Base-by-base conservation (phyloP, 164 flowering plant species). In the Vitis cinerea region DNA sequence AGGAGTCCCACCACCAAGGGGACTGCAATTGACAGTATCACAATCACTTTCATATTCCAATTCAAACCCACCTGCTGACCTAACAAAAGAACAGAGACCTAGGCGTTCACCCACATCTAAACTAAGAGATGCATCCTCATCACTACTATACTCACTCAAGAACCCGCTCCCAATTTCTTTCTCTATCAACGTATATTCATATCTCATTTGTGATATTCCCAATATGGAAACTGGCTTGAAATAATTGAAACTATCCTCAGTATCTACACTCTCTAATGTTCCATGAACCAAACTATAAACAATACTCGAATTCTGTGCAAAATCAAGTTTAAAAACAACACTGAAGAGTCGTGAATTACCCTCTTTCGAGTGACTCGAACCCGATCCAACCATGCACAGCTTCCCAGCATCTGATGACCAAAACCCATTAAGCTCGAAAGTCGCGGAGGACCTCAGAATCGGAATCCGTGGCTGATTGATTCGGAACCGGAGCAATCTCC, bases 371-470 rank as follows among this genome's bases (percentile, higher is more conserved):
- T 8, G 6, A 13, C 19, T 47, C 9, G 50, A 19, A 7, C 73
- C 73, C 2, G 79, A 72, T 60, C 84, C 86, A 14, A 83, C 77
- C 81, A 79, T 79, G 64, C 86, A 83, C 11, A 79, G 72, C 69
- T 76, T 72, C 64, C 83, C 81, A 9, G 77, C 68, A 27, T 67
- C 11, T 8, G 73, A 68, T 3, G 81, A 77, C 81, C 83, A 83
- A 63, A 71, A 81, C 53, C 86, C 86, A 54, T 64, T 10, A 0
- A 83, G 59, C 16, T n/a, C 3, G 23, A 83, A 78, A 3, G 50
- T 29, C 27, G 50, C 63, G 0, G n/a, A 11, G 1, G 60, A 47
- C 15, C 27, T 8, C 23, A 13, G 54, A 31, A 59, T 27, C 50
- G 61, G 78, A 59, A 64, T 11, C 50, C 61, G 57, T 19, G 76